Conservation (phyloP, 2,329 filamentous ascomycete genomes). For the Trichothecium sympodiale region DNA sequence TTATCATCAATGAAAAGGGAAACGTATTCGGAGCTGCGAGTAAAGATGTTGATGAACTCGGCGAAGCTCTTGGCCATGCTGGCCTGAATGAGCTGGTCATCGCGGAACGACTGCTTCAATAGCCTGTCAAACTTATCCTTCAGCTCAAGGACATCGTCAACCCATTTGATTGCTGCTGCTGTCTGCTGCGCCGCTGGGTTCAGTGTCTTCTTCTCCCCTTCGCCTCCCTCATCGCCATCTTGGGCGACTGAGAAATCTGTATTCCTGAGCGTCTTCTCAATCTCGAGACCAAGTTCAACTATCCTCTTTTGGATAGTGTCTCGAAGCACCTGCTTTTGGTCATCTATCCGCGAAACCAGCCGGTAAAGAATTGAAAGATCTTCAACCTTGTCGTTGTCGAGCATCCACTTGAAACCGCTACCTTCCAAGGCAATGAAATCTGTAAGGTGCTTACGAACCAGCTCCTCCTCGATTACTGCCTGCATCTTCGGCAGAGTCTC, state of each 20-base stretch:
- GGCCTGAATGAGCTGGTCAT: slow-evolving; percentile 68
- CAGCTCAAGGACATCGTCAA: slow-evolving; percentile 74
- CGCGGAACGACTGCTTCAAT: slow-evolving; percentile 60
- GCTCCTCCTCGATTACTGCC: slow-evolving; percentile 65
- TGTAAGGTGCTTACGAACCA: slow-evolving; percentile 66
- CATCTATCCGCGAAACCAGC: slow-evolving; percentile 67
- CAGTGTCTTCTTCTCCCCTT: slow-evolving; percentile 24
- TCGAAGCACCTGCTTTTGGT: slow-evolving; percentile 59
- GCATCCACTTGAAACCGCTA: slow-evolving; percentile 79
- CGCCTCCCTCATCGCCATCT: slow-evolving; percentile 36
- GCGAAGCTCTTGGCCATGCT: slow-evolving; percentile 79
- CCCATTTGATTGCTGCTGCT: slow-evolving; percentile 83
- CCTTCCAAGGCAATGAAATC: slow-evolving; percentile 78
- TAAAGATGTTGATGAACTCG: slow-evolving; percentile 88
- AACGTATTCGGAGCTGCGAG: slow-evolving; percentile 78
- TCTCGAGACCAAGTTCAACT: slow-evolving; percentile 67
- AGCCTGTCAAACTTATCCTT: slow-evolving; percentile 86
- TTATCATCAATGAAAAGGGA: slow-evolving; percentile 97
- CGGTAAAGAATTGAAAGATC: slow-evolving; percentile 75
- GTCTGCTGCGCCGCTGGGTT: slow-evolving; percentile 65
- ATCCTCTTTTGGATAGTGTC: slow-evolving; percentile 63
- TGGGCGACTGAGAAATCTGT: slow-evolving; percentile 37
- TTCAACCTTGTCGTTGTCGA: slow-evolving; percentile 73
- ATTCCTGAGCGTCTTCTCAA: slow-evolving; percentile 58
- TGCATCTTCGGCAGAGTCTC: slow-evolving; percentile 64